phyloP scores from a whole-genome alignment of 2,329 filamentous ascomycete genomes.

The Diaporthe eres region DNA sequence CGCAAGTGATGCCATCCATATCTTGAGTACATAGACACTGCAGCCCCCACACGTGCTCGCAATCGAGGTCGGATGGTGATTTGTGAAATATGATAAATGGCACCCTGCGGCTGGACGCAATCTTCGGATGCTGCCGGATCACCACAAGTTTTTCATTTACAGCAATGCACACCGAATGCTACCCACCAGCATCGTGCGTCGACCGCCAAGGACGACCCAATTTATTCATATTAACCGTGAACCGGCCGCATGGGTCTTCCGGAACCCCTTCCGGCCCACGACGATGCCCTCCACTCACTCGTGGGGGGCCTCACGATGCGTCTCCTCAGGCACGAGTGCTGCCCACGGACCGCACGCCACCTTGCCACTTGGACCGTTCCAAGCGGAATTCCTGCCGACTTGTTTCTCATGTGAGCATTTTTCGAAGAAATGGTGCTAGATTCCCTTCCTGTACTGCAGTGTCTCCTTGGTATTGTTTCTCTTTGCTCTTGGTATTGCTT shows the following conservation, averaged over 20 bases:
- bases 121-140: constrained; percentile 32
- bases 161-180: background rate
- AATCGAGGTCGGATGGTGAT: background rate
- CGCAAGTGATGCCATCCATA: background rate
- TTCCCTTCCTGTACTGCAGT: too few species aligned
- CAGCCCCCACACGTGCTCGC: background rate
- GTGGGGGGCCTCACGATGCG: constrained; percentile 3
- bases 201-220: background rate
- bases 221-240: constrained; percentile 30
- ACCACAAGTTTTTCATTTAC: constrained; percentile 16
- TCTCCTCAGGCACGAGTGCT: background rate
- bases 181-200: constrained; percentile 6
- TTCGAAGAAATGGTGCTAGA: background rate
- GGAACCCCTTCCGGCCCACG: constrained; percentile 16
- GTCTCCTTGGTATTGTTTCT: background rate
- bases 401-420: background rate
- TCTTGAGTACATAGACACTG: background rate
- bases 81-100: background rate
- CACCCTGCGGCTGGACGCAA: constrained; percentile 10
- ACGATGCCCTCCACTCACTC: background rate
- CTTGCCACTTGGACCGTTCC: background rate
- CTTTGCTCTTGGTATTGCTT: constrained; percentile 1
- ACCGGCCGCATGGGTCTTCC: constrained; percentile 10
- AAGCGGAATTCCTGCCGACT: background rate
- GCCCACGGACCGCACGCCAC: background rate